These are phyloP conservation scores for Corylus americana DNA, from an alignment of 306 rosid genomes.

Conservation along the genomic window DNA sequence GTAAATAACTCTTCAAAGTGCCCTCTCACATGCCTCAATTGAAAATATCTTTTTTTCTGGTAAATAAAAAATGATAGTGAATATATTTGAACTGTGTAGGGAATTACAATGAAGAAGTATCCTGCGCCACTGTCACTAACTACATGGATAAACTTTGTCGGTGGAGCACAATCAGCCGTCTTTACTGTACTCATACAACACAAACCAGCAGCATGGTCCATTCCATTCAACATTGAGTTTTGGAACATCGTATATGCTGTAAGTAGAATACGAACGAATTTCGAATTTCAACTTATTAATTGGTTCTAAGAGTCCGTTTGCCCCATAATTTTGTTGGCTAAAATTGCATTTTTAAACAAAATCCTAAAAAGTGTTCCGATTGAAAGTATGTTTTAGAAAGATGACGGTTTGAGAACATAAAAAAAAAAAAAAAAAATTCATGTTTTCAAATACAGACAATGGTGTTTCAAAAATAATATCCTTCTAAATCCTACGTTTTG, in stretches of 20 bases:
- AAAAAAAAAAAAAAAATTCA: no score
- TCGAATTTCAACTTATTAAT: not conserved
- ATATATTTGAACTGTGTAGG: slow-evolving; percentile 23
- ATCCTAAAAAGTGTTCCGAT: no score
- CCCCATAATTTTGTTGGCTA: no score
- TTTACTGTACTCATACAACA: slow-evolving; percentile 31
- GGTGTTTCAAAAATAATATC: no score
- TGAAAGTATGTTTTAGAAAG: no score
- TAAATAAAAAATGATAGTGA: not conserved
- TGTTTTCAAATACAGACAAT: no score
- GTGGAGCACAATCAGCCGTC: slow-evolving; percentile 44
- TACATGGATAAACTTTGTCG: slow-evolving; percentile 40
- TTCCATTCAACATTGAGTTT: slow-evolving; percentile 30
- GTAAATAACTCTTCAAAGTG: slow-evolving; percentile 7
- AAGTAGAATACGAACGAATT: slow-evolving; percentile 11
- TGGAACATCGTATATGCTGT: slow-evolving; percentile 34
- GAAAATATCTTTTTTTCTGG: not conserved
- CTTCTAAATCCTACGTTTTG: no score
- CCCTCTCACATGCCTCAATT: no score
- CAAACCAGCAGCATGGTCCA: slow-evolving; percentile 32
- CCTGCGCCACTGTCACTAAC: slow-evolving; percentile 52
- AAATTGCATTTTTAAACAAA: no score
- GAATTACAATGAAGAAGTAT: slow-evolving; percentile 42
- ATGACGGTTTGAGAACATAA: no score
- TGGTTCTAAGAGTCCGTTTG: not conserved